Evolutionary conservation across 495 filamentous ascomycete genomes (phyloP).

Genomic region (Xylaria palmicola): DNA sequence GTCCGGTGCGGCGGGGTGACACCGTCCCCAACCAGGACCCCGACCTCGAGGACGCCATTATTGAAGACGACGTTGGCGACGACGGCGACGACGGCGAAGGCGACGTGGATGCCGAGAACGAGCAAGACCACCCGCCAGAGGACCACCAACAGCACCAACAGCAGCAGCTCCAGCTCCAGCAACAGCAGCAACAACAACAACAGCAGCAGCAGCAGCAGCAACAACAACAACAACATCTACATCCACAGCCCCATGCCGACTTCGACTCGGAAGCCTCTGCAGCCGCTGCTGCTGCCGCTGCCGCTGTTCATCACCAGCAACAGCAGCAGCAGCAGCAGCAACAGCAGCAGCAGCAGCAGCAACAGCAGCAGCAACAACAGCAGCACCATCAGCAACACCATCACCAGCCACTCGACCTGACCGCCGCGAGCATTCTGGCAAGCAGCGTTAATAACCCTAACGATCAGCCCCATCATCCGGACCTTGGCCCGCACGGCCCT

Average conservation of each 20-base stretch:
- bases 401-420: constrained; percentile 28
- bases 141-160: constrained; percentile 8
- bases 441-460: constrained; percentile 27
- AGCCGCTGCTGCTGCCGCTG: constrained; percentile 34
- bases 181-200: constrained; percentile 2
- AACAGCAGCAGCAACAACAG: constrained; percentile 27
- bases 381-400: constrained; percentile 27
- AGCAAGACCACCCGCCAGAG: constrained; percentile 11
- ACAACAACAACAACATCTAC: constrained; percentile 1
- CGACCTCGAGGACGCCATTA: constrained; percentile 21
- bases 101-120: constrained; percentile 13
- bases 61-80: constrained; percentile 22
- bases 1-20: constrained; percentile 28
- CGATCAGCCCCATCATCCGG: constrained; percentile 15
- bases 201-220: constrained; percentile 10
- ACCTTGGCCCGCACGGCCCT: constrained; percentile 24
- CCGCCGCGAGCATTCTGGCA: constrained; percentile 30
- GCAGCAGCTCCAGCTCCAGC: constrained; percentile 4
- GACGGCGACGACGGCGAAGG: constrained; percentile 12
- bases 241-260: constrained; percentile 19
- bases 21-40: constrained; percentile 19
- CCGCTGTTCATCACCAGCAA: constrained; percentile 29
- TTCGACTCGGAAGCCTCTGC: constrained; percentile 38
- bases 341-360: constrained; percentile 21
- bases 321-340: constrained; percentile 21